Evolutionary conservation across 352 stramenopile genomes (phyloP).

Genomic region (Globisporangium paddicum): DNA sequence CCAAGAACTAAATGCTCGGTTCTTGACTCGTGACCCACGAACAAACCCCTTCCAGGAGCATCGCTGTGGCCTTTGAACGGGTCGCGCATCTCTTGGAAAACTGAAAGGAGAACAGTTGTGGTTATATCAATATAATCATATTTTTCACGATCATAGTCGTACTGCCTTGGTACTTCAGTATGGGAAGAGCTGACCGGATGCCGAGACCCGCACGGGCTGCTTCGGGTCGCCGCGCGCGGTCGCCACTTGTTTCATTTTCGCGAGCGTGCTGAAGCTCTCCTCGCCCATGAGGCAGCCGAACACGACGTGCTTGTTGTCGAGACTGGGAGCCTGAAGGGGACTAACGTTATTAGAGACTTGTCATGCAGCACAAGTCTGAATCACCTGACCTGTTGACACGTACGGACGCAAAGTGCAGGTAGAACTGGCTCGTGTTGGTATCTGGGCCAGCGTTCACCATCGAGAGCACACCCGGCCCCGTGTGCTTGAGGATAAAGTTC

Average conservation of each 20-base stretch:
- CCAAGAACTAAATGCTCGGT: constrained; percentile 49
- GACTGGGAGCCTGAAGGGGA: constrained; percentile 47
- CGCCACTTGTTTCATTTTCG: constrained; percentile 43
- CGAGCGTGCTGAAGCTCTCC: constrained; percentile 41
- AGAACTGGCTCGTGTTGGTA: constrained; percentile 97
- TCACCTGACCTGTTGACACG: not conserved
- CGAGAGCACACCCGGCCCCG: constrained; percentile 80
- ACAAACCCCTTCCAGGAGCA: not conserved
- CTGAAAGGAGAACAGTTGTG: constrained; percentile 12
- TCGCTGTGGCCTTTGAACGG: constrained; percentile 8
- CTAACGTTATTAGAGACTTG: not conserved
- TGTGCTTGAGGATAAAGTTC: constrained; percentile 93
- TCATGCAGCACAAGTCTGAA: not conserved
- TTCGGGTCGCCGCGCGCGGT: constrained; percentile 46
- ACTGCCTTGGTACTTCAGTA: not conserved
- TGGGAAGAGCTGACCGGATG: constrained; percentile 43
- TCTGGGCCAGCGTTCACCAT: constrained; percentile 95
- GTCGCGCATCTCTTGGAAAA: constrained; percentile 9
- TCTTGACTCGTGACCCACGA: not conserved
- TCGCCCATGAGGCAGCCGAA: constrained; percentile 55
- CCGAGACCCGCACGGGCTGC: constrained; percentile 34
- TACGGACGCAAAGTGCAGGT: constrained; percentile 71
- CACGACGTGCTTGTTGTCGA: constrained; percentile 83
- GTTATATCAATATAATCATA: constrained; percentile 4
- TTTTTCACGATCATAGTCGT: not conserved